Evolutionary conservation across 2,329 filamentous ascomycete species (phyloP).

Genomic region (Alternaria rosae): DNA sequence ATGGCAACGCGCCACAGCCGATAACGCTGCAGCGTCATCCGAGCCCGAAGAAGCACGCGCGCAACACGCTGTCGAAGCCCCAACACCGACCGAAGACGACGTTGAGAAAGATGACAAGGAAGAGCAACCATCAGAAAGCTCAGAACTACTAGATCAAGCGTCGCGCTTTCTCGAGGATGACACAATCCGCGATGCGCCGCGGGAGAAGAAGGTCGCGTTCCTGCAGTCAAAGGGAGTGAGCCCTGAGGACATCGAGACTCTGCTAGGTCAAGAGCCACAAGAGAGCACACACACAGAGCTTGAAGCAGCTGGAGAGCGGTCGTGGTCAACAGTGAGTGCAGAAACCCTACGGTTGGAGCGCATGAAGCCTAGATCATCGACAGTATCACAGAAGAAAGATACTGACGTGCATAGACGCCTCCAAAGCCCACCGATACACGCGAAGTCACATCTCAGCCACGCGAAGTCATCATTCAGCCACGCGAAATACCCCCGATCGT

Average conservation of each 20-base stretch:
- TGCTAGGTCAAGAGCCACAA: conserved; percentile 58
- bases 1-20: conserved; percentile 42
- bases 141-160: conserved; percentile 68
- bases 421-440: conserved; percentile 20
- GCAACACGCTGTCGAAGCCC: conserved; percentile 24
- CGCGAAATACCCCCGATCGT: conserved; percentile 67
- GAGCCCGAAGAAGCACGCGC: conserved; percentile 24
- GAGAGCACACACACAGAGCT: conserved; percentile 24
- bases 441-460: conserved; percentile 28
- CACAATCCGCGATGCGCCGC: conserved; percentile 71
- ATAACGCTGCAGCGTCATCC: conserved; percentile 12
- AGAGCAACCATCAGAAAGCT: conserved; percentile 8
- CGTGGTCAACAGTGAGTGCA: conserved; percentile 39
- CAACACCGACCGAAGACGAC: conserved; percentile 19
- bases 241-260: conserved; percentile 70
- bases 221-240: conserved; percentile 78
- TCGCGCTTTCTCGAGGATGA: conserved; percentile 78
- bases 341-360: not conserved
- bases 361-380: not conserved
- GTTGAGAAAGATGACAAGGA: conserved; percentile 4
- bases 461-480: conserved; percentile 49
- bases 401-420: conserved; percentile 28
- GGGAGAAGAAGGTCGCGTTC: conserved; percentile 78
- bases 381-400: not conserved
- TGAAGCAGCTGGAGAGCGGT: conserved; percentile 32